These are phyloP conservation scores for Fraxinus pennsylvanica DNA, from an alignment of 257 asterid species.

Conservation along the genomic window DNA sequence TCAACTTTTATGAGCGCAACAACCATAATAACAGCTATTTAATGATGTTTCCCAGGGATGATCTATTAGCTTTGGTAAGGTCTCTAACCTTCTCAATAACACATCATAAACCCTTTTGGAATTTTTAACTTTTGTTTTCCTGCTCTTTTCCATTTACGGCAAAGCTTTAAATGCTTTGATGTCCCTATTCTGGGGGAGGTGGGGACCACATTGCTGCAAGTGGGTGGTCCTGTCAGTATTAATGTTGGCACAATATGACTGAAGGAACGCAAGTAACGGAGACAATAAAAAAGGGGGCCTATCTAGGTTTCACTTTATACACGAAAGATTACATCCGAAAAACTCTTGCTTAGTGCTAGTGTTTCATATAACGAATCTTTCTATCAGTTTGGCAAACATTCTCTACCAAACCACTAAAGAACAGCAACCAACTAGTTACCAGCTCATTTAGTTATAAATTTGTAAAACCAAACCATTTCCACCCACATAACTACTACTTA, in stretches of 20 bases:
- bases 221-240: background rate
- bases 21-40: background rate
- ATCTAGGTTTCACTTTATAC: background rate
- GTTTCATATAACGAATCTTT: background rate
- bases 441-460: background rate
- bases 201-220: background rate
- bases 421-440: background rate
- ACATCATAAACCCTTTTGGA: background rate
- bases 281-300: background rate
- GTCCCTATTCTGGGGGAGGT: background rate
- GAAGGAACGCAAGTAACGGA: background rate
- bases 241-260: background rate
- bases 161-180: background rate
- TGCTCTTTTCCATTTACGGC: background rate
- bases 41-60: background rate
- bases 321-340: background rate
- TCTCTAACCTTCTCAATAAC: background rate
- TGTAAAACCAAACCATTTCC: background rate
- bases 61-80: constrained; percentile 10
- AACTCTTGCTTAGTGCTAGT: background rate
- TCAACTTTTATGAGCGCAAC: background rate
- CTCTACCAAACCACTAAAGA: background rate
- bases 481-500: background rate
- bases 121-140: background rate
- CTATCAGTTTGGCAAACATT: background rate